Conservation (phyloP, 352 stramenopile species). For the Globisporangium spinosum region DNA sequence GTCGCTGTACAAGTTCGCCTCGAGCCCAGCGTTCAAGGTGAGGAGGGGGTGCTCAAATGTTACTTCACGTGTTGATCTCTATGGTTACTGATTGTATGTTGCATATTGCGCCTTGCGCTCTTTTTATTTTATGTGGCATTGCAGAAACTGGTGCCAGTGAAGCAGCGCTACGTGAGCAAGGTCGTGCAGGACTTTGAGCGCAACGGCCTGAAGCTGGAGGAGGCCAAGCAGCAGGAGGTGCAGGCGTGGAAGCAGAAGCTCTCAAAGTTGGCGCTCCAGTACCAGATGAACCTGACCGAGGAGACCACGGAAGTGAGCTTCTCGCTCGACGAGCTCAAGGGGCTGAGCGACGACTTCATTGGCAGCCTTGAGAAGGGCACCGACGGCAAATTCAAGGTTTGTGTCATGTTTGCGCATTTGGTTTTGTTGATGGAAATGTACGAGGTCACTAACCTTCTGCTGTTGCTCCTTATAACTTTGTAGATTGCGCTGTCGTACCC, state of each 20-base stretch:
- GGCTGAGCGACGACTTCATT: conserved; percentile 79
- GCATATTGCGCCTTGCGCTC: background rate
- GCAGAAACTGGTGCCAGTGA: conserved; percentile 47
- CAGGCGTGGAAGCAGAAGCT: conserved; percentile 85
- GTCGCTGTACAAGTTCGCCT: conserved; percentile 51
- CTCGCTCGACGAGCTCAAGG: conserved; percentile 64
- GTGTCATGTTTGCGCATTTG: background rate
- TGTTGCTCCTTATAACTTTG: background rate
- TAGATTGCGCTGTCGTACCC: conserved; percentile 83
- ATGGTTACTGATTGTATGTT: background rate
- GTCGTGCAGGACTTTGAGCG: conserved; percentile 82
- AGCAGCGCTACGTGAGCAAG: conserved; percentile 77
- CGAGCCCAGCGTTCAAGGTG: conserved; percentile 44
- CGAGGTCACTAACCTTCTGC: background rate
- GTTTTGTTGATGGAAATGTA: background rate
- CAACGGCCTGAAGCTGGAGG: conserved; percentile 74
- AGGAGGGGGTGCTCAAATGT: background rate
- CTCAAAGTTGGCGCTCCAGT: conserved; percentile 78
- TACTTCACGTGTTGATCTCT: conserved; percentile 1
- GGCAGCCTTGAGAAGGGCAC: conserved; percentile 56
- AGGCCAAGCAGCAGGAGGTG: conserved; percentile 64
- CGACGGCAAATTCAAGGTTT: conserved; percentile 70
- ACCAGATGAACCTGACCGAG: conserved; percentile 81
- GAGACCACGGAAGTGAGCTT: conserved; percentile 87
- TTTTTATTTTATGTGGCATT: background rate